A percentile compares a stretch with the other conserved stretches of the same genome.
phyloP scores from a whole-genome alignment of 495 filamentous ascomycete species.

The Pyrenula aspistea region DNA sequence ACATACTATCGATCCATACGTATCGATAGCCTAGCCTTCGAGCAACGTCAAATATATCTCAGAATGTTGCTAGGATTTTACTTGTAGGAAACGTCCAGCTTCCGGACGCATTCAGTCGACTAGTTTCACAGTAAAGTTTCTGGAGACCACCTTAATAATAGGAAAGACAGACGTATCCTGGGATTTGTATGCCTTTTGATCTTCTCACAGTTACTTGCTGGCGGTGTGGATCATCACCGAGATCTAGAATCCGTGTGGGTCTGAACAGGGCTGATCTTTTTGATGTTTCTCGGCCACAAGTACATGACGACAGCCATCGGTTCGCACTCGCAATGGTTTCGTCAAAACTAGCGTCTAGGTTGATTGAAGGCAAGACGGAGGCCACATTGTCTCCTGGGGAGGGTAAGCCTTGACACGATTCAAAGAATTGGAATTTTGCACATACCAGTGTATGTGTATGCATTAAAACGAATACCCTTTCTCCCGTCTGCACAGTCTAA shows the following conservation, averaged over 20 bases:
- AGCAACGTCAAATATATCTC: constrained; percentile 2
- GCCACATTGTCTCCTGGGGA: not conserved
- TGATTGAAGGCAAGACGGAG: not conserved
- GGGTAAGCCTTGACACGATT: not conserved
- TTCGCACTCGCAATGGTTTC: not conserved
- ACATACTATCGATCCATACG: constrained; percentile 22
- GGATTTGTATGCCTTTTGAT: not conserved
- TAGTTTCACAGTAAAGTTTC: not conserved
- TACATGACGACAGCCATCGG: not conserved
- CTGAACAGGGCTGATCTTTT: not conserved
- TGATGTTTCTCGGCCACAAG: not conserved
- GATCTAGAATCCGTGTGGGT: not conserved
- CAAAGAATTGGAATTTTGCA: not conserved
- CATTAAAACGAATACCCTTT: not conserved
- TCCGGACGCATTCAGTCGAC: not conserved
- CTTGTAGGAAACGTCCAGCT: not conserved
- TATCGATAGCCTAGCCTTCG: constrained; percentile 1
- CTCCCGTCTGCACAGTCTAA: not conserved
- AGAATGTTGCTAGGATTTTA: constrained; percentile 1
- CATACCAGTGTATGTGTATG: not conserved
- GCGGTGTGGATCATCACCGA: not conserved
- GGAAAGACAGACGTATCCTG: not conserved
- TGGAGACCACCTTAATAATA: not conserved
- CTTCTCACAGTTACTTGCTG: not conserved
- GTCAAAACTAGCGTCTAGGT: not conserved